phyloP scores from a whole-genome alignment of 331 rosid species.

The Rosa hybrid region DNA sequence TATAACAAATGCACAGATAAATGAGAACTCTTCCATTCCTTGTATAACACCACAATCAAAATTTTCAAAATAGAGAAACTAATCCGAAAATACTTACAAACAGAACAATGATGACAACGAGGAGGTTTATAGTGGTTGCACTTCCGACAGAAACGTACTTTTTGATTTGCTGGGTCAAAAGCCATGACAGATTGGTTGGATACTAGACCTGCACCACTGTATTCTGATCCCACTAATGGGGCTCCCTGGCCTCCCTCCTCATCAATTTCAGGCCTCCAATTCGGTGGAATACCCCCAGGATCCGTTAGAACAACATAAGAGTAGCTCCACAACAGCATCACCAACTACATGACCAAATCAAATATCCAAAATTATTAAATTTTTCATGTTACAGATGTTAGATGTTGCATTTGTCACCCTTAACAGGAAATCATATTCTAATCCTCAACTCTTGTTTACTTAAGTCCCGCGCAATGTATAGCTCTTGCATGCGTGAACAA shows the following conservation, averaged over 20 bases:
- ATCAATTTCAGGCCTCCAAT: constrained; percentile 61
- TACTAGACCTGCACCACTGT: constrained; percentile 16
- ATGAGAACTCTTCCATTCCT: constrained; percentile 5
- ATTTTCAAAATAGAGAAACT: neutral
- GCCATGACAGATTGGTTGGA: constrained; percentile 24
- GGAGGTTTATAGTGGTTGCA: constrained; percentile 78
- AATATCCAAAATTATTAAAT: constrained; percentile 21
- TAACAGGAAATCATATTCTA: neutral
- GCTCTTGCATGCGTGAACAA: no score
- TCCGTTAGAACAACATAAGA: constrained; percentile 64
- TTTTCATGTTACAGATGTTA: neutral
- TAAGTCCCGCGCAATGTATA: neutral
- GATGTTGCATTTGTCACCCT: neutral
- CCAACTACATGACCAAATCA: constrained; percentile 58
- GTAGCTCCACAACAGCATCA: constrained; percentile 84
- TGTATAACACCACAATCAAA: neutral
- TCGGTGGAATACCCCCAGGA: constrained; percentile 62
- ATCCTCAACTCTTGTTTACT: neutral
- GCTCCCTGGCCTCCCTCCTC: constrained; percentile 54
- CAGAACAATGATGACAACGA: constrained; percentile 78
- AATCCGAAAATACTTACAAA: constrained; percentile 53
- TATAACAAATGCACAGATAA: constrained; percentile 30
- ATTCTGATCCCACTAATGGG: constrained; percentile 45
- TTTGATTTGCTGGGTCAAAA: constrained; percentile 34
- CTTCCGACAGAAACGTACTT: constrained; percentile 64